A percentile compares a stretch with the other conserved stretches of the same genome.
phyloP scores from a whole-genome alignment of 148 eudicot species.

The Rhododendron ovatum region DNA sequence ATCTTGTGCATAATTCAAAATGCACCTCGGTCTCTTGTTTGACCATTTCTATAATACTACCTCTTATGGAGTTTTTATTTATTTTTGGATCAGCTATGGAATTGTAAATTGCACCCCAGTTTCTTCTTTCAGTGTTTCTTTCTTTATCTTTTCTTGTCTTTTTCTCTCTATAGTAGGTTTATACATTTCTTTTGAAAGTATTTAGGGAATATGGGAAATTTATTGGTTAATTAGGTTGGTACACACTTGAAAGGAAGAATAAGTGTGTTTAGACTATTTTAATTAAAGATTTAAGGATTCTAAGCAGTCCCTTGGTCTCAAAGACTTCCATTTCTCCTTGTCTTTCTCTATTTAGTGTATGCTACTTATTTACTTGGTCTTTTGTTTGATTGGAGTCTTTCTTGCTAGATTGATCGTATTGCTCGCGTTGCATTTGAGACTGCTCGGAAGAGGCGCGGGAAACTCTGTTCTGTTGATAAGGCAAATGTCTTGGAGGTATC shows the following conservation, averaged over 20 bases:
- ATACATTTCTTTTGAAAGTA: background rate
- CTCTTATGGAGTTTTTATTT: background rate
- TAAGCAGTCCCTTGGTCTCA: background rate
- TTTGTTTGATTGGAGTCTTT: background rate
- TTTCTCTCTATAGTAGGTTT: background rate
- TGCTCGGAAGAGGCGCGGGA: slow-evolving; percentile 82
- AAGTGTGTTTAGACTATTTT: background rate
- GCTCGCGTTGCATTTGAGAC: slow-evolving; percentile 96
- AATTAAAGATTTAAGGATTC: background rate
- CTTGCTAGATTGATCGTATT: slow-evolving; percentile 81
- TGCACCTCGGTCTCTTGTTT: background rate
- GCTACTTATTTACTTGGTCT: background rate
- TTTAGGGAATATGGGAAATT: background rate
- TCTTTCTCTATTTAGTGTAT: background rate
- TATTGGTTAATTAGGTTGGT: background rate
- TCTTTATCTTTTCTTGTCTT: background rate
- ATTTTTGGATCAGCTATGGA: background rate
- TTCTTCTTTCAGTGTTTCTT: background rate
- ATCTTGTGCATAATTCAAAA: background rate
- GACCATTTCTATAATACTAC: background rate
- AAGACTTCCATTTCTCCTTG: background rate
- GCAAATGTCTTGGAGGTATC: slow-evolving; percentile 96
- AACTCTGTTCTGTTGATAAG: slow-evolving; percentile 98
- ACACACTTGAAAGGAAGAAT: background rate
- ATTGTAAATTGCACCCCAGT: background rate